Evolutionary conservation across 352 stramenopile species (phyloP).

Genomic region (Pythium sp.): DNA sequence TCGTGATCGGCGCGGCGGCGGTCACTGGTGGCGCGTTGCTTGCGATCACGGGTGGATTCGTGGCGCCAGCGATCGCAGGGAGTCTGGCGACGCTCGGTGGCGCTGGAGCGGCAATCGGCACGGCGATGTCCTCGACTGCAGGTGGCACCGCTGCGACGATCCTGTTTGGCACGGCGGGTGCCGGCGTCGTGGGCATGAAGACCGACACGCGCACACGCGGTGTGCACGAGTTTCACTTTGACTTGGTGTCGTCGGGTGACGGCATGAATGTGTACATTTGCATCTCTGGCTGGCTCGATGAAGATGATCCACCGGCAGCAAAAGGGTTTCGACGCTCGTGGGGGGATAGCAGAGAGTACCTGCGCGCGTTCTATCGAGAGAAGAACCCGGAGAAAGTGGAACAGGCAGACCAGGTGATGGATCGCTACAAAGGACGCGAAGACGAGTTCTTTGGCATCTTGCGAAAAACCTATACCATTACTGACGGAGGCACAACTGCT

Average conservation of each 20-base stretch:
- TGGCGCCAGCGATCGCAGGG: constrained; percentile 53
- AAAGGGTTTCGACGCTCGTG: constrained; percentile 70
- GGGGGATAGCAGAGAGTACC: constrained; percentile 77
- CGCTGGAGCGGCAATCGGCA: constrained; percentile 61
- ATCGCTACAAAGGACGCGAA: constrained; percentile 80
- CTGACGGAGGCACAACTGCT: constrained; percentile 19
- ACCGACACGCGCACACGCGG: constrained; percentile 67
- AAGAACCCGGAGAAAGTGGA: constrained; percentile 72
- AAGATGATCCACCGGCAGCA: constrained; percentile 49
- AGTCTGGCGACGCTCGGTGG: constrained; percentile 62
- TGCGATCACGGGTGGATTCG: constrained; percentile 68
- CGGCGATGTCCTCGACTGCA: constrained; percentile 44
- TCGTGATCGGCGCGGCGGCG: constrained; percentile 60
- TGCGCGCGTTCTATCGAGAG: constrained; percentile 70
- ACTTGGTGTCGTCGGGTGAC: constrained; percentile 73
- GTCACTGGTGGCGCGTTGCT: constrained; percentile 71
- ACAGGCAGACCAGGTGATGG: constrained; percentile 76
- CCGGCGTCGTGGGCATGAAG: constrained; percentile 78
- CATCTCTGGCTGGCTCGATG: constrained; percentile 78
- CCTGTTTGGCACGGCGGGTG: constrained; percentile 78
- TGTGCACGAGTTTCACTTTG: constrained; percentile 80
- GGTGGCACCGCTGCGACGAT: constrained; percentile 70
- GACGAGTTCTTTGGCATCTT: constrained; percentile 81
- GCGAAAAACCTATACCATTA: constrained; percentile 48
- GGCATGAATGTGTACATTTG: constrained; percentile 90